A percentile compares a stretch with the other conserved stretches of the same genome.
Evolutionary conservation across 345 rosid species (phyloP).

Genomic region (Microcos paniculata): DNA sequence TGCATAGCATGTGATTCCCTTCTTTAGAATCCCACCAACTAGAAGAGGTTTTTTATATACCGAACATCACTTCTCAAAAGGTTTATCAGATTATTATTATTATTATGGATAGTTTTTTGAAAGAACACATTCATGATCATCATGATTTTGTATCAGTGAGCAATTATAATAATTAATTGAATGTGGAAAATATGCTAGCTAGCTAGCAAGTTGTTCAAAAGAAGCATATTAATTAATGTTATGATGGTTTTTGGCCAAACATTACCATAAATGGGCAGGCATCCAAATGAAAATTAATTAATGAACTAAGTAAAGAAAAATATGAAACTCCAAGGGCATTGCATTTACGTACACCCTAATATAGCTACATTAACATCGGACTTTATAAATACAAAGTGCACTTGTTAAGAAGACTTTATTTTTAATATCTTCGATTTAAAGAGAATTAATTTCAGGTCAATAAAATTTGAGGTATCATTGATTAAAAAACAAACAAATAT

Average conservation of each 20-base stretch:
- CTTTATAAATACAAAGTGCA: too few relatives aligned
- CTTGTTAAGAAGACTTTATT: too few relatives aligned
- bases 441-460: too few relatives aligned
- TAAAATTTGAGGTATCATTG: too few relatives aligned
- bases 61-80: not conserved
- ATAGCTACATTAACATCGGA: too few relatives aligned
- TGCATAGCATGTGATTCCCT: slow-evolving; percentile 11
- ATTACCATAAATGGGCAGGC: too few relatives aligned
- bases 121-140: not conserved
- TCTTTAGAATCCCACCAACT: not conserved
- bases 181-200: not conserved
- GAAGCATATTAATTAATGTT: not conserved
- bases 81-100: not conserved
- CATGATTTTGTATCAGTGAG: not conserved
- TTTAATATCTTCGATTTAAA: too few relatives aligned
- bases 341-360: too few relatives aligned
- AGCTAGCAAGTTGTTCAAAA: not conserved
- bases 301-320: not conserved
- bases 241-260: not conserved
- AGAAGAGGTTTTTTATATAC: not conserved
- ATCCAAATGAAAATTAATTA: not conserved
- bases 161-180: not conserved
- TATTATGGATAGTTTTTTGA: not conserved
- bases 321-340: too few relatives aligned
- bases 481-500: too few relatives aligned